Conservation (phyloP, 2,329 filamentous ascomycete species). For the Pyricularia grisea region DNA sequence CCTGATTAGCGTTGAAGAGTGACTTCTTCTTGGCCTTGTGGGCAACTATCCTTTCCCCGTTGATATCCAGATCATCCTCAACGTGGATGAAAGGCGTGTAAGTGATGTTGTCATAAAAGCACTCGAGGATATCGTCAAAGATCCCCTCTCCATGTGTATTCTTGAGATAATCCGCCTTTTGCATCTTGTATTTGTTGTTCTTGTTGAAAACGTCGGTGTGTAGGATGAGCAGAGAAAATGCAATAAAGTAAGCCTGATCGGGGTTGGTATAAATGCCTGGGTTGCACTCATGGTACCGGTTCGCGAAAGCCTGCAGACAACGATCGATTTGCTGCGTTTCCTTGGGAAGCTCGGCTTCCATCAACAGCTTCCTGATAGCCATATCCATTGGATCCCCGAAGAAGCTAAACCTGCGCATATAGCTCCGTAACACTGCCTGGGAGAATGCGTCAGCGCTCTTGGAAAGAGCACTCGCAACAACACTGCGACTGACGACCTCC, state of each 20-base stretch:
- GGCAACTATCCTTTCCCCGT: conserved; percentile 61
- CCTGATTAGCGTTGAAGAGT: conserved; percentile 55
- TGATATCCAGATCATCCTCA: conserved; percentile 80
- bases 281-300: conserved; percentile 96
- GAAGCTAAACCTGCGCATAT: conserved; percentile 91
- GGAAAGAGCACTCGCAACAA: conserved; percentile 76
- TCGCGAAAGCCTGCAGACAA: conserved; percentile 86
- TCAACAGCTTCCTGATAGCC: conserved; percentile 88
- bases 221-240: conserved; percentile 90
- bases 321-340: conserved; percentile 98
- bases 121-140: conserved; percentile 86
- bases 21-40: conserved; percentile 64
- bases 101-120: conserved; percentile 96
- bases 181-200: conserved; percentile 99
- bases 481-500: conserved; percentile 66
- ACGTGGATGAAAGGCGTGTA: conserved; percentile 98
- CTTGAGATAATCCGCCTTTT: conserved; percentile 88
- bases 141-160: conserved; percentile 88
- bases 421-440: conserved; percentile 76
- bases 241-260: conserved; percentile 97
- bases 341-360: conserved; percentile 92
- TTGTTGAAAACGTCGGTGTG: conserved; percentile 99
- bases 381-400: conserved; percentile 98
- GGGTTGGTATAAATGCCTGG: conserved; percentile 85
- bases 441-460: conserved; percentile 82